phyloP scores from a whole-genome alignment of 2,329 filamentous ascomycete species.

The Botrytis galanthina region DNA sequence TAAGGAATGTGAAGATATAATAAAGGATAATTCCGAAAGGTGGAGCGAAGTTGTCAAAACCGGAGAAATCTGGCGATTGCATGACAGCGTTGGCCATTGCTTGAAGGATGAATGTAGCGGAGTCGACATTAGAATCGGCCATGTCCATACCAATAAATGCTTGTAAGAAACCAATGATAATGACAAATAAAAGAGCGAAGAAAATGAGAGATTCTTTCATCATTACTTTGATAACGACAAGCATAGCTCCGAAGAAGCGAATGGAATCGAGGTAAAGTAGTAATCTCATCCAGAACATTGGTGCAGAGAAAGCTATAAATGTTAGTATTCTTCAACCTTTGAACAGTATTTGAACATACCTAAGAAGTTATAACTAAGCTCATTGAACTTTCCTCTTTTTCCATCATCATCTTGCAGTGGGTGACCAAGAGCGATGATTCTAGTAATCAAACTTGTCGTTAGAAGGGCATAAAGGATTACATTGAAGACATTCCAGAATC shows the following conservation, averaged over 20 bases:
- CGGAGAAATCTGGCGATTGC: slow-evolving; percentile 84
- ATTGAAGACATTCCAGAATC: slow-evolving; percentile 98
- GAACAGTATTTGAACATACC: slow-evolving; percentile 24
- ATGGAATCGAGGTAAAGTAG: slow-evolving; percentile 90
- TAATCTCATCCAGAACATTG: slow-evolving; percentile 95
- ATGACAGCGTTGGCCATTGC: slow-evolving; percentile 88
- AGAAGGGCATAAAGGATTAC: slow-evolving; percentile 76
- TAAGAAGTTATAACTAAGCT: slow-evolving; percentile 88
- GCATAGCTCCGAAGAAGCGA: slow-evolving; percentile 96
- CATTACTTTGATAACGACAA: slow-evolving; percentile 93
- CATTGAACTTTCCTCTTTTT: slow-evolving; percentile 64
- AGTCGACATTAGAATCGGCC: slow-evolving; percentile 66
- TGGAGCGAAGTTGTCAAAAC: slow-evolving; percentile 85
- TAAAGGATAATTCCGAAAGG: slow-evolving; percentile 95
- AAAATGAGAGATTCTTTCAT: slow-evolving; percentile 95
- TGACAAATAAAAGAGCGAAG: slow-evolving; percentile 83
- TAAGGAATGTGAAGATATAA: slow-evolving; percentile 95
- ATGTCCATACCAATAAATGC: slow-evolving; percentile 91
- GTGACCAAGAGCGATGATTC: slow-evolving; percentile 74
- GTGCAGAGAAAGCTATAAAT: slow-evolving; percentile 71
- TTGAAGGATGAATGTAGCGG: slow-evolving; percentile 72
- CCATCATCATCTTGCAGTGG: slow-evolving; percentile 44
- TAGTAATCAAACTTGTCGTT: slow-evolving; percentile 72
- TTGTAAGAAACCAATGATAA: slow-evolving; percentile 86
- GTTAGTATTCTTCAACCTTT: slow-evolving; percentile 22